Percentiles rank a stretch among this genome's conserved stretches.
phyloP scores from a whole-genome alignment of 225 moss, liverwort and hornwort genomes.

The Sphagnum contortum region DNA sequence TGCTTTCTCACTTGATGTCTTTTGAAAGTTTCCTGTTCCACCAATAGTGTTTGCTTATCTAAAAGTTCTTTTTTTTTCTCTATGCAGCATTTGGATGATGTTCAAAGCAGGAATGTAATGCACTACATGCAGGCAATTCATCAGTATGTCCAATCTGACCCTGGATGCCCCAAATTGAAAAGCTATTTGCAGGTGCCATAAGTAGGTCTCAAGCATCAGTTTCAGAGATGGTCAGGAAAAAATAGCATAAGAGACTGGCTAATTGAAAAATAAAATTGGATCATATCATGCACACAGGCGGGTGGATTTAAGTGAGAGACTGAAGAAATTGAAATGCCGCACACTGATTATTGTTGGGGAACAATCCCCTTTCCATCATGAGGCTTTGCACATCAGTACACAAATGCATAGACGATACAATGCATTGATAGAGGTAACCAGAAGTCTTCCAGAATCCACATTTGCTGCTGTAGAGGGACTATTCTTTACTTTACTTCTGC shows the following conservation, averaged over 20 bases:
- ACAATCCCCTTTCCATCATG: slow-evolving; percentile 79
- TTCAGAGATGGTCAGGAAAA: no score
- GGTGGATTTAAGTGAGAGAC: slow-evolving; percentile 56
- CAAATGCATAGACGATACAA: slow-evolving; percentile 84
- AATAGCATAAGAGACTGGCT: no score
- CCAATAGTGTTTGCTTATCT: no score
- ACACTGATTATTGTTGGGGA: slow-evolving; percentile 88
- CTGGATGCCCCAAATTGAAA: no score
- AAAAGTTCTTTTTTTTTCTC: background rate
- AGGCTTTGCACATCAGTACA: slow-evolving; percentile 73
- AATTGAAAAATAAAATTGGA: no score
- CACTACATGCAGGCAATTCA: slow-evolving; percentile 89
- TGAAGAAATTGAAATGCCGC: slow-evolving; percentile 71
- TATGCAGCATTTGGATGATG: slow-evolving; percentile 53
- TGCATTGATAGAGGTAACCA: slow-evolving; percentile 73
- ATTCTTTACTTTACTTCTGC: background rate
- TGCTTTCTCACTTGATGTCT: no score
- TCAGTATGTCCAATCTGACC: slow-evolving; percentile 11
- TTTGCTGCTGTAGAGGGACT: background rate
- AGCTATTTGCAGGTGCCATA: no score
- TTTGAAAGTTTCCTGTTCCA: no score
- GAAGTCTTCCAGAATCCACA: background rate
- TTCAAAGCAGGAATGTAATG: slow-evolving; percentile 60
- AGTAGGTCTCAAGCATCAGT: no score
- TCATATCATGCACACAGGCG: slow-evolving; percentile 12